Evolutionary conservation across 2,329 filamentous ascomycete genomes (phyloP).

Genomic region (Fusarium lyarnte): DNA sequence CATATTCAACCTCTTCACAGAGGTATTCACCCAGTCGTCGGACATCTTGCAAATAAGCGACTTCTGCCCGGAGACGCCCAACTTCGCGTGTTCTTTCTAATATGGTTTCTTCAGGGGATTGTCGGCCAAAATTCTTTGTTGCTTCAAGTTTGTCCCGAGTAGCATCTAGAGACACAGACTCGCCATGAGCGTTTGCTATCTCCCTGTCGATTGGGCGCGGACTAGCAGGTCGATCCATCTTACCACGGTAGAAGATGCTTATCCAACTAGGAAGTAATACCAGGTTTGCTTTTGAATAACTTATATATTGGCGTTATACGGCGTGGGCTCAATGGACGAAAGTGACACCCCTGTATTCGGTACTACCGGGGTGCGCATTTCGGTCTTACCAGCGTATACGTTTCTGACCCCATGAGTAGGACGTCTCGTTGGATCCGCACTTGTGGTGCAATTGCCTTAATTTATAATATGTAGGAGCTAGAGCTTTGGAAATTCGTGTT

Average conservation of each 20-base stretch:
- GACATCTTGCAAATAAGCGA: constrained; percentile 4
- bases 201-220: constrained; percentile 6
- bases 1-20: constrained; percentile 13
- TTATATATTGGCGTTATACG: background rate
- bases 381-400: background rate
- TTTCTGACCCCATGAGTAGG: background rate
- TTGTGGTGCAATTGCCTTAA: background rate
- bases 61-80: constrained; percentile 4
- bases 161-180: constrained; percentile 4
- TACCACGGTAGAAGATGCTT: background rate
- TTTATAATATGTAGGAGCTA: background rate
- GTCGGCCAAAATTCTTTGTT: background rate
- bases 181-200: background rate
- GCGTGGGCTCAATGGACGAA: background rate
- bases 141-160: constrained; percentile 7
- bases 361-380: background rate
- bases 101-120: constrained; percentile 2
- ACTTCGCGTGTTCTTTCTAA: constrained; percentile 2
- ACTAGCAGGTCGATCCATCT: constrained; percentile 15
- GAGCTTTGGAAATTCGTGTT: background rate
- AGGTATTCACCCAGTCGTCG: constrained; percentile 6
- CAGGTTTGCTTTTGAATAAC: background rate
- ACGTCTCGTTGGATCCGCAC: background rate
- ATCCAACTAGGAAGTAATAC: background rate
- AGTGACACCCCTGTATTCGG: background rate